These are phyloP conservation scores for Amylostereum areolatum DNA, from an alignment of 1,284 basidiomycete genomes.

Conservation along the genomic window DNA sequence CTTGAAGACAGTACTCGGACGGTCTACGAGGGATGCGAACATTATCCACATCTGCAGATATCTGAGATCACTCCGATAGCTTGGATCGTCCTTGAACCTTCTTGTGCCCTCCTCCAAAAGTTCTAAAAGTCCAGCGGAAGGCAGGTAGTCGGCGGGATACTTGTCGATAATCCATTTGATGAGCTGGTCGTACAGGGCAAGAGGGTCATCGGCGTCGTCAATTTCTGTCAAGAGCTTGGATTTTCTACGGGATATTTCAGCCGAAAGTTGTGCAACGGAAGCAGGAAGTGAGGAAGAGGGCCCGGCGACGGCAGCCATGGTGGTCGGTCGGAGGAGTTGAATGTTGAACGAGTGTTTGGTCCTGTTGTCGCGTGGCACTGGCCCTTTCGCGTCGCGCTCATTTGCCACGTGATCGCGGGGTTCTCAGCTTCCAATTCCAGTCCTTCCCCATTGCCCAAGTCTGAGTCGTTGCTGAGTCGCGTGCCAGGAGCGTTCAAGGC, in stretches of 20 bases:
- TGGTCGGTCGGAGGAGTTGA: too few relatives aligned
- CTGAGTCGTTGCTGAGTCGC: too few relatives aligned
- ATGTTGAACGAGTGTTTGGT: conserved; percentile 10
- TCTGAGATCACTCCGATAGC: conserved; percentile 82
- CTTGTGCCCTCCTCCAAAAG: conserved; percentile 73
- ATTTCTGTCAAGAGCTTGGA: conserved; percentile 17
- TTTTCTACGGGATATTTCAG: too few relatives aligned
- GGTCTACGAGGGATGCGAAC: conserved; percentile 66
- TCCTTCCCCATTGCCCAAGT: too few relatives aligned
- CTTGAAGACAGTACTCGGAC: conserved; percentile 55
- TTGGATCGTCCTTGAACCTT: conserved; percentile 72
- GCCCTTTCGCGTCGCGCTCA: conserved; percentile 4
- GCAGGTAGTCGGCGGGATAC: conserved; percentile 35
- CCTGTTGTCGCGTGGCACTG: conserved; percentile 10
- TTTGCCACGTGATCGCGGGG: conserved; percentile 7
- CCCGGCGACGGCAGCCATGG: too few relatives aligned
- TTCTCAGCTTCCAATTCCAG: background rate
- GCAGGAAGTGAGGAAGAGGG: too few relatives aligned
- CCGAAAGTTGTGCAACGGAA: too few relatives aligned
- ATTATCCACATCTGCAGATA: conserved; percentile 88
- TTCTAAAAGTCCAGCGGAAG: conserved; percentile 58
- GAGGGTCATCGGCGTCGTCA: conserved; percentile 63
- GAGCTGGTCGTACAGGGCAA: conserved; percentile 59
- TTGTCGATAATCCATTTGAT: conserved; percentile 64
- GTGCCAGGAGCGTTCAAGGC: too few relatives aligned